Percentiles rank a stretch among this genome's conserved stretches.
phyloP scores from a whole-genome alignment of 1,284 basidiomycete genomes.

The Rhodotorula glutinis region DNA sequence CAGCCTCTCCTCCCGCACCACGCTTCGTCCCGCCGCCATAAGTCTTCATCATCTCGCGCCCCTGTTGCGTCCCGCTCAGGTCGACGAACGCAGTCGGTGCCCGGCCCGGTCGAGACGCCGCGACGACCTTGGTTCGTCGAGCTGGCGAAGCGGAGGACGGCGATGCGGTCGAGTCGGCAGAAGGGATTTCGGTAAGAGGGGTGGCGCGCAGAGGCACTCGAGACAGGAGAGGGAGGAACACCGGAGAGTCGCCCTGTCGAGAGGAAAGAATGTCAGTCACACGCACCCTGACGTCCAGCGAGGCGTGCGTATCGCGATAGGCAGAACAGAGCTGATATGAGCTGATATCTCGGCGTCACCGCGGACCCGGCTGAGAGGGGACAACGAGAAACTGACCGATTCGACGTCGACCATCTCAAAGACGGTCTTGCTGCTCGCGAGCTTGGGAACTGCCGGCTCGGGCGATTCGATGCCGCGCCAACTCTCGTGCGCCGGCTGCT shows the following conservation, averaged over 20 bases:
- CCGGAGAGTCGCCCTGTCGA: constrained; percentile 33
- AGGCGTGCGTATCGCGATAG: no score
- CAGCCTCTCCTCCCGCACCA: constrained; percentile 25
- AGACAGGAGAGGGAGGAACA: constrained; percentile 33
- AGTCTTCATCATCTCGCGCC: constrained; percentile 7
- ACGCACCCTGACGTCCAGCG: no score
- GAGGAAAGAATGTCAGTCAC: no score
- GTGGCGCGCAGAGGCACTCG: constrained; percentile 16
- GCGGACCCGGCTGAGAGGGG: neutral
- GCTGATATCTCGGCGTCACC: no score
- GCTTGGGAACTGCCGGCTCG: constrained; percentile 11
- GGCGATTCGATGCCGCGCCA: constrained; percentile 32
- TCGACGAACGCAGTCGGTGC: constrained; percentile 28
- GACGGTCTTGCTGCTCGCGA: constrained; percentile 25
- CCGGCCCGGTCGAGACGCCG: constrained; percentile 29
- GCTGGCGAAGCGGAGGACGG: neutral
- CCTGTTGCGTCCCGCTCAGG: constrained; percentile 22
- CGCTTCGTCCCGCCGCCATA: constrained; percentile 14
- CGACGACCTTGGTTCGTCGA: constrained; percentile 12
- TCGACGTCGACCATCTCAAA: constrained; percentile 40
- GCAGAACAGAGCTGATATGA: no score
- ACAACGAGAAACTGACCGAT: constrained; percentile 2
- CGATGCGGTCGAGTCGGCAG: neutral
- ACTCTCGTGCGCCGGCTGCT: constrained; percentile 19
- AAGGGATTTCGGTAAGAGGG: constrained; percentile 2